These are phyloP conservation scores for Scutellaria baicalensis DNA, from an alignment of 257 asterid genomes.

Conservation along the genomic window DNA sequence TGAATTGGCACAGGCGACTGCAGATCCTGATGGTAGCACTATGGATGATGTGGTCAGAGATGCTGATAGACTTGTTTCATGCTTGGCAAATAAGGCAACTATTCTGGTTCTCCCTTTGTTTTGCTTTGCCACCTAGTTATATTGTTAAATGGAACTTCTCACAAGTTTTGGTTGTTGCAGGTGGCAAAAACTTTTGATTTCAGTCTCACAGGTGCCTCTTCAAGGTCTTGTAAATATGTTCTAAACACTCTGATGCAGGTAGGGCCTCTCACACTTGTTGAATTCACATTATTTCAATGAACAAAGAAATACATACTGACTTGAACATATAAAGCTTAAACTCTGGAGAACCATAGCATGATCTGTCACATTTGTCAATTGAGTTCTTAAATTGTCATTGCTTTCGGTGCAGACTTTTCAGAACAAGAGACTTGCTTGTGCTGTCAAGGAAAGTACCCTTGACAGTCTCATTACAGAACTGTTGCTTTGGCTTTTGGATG, in stretches of 20 bases:
- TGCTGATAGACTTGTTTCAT: constrained; percentile 95
- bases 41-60: constrained; percentile 82
- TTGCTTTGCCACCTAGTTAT: background rate
- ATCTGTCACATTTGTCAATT: background rate
- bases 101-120: background rate
- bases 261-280: background rate
- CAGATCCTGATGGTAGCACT: constrained; percentile 79
- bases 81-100: constrained; percentile 88
- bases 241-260: constrained; percentile 99
- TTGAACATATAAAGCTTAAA: background rate
- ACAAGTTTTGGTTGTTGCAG: constrained; percentile 33
- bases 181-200: constrained; percentile 94
- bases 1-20: constrained; percentile 77
- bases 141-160: constrained; percentile 8
- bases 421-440: constrained; percentile 81
- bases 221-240: constrained; percentile 99
- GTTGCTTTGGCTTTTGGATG: constrained; percentile 98
- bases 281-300: constrained; percentile 4
- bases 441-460: constrained; percentile 84
- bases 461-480: constrained; percentile 91
- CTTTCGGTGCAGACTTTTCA: constrained; percentile 73
- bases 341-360: background rate
- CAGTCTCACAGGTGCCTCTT: constrained; percentile 90
- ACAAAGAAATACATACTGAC: background rate
- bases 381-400: constrained; percentile 3